Evolutionary conservation across 768 basidiomycete genomes (phyloP).

Genomic region (Collybia nuda): DNA sequence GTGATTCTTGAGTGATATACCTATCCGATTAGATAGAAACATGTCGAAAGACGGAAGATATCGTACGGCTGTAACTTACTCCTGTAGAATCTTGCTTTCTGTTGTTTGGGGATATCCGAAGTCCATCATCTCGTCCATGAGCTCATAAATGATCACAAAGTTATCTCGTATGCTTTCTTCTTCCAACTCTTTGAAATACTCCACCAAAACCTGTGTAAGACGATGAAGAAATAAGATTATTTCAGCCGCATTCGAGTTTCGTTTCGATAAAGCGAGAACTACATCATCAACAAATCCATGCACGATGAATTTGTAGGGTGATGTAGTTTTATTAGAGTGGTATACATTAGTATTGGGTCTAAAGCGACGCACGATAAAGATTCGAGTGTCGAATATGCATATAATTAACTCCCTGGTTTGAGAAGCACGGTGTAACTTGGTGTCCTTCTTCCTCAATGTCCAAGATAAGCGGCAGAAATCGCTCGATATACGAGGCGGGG

Average conservation of each 20-base stretch:
- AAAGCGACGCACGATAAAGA: constrained; percentile 74
- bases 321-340: not conserved
- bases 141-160: constrained; percentile 98
- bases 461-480: constrained; percentile 89
- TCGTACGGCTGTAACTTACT: constrained; percentile 46
- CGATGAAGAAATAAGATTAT: constrained; percentile 96
- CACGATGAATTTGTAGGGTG: no score
- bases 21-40: constrained; percentile 30
- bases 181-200: constrained; percentile 98
- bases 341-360: not conserved
- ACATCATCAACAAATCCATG: constrained; percentile 2
- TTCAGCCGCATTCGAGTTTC: constrained; percentile 94
- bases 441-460: constrained; percentile 98
- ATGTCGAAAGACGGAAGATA: not conserved
- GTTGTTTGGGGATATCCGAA: constrained; percentile 99
- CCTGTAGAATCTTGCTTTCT: constrained; percentile 98
- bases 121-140: constrained; percentile 99
- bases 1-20: constrained; percentile 98
- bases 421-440: constrained; percentile 95
- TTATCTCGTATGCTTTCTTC: constrained; percentile 99
- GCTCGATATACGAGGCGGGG: constrained; percentile 82
- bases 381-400: constrained; percentile 99
- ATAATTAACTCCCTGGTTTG: constrained; percentile 93
- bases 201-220: constrained; percentile 87
- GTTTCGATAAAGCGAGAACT: constrained; percentile 96